A percentile compares a stretch with the other conserved stretches of the same genome.
These are phyloP conservation scores for Halteria grandinella DNA, from an alignment of 73 alveolate genomes.

Conservation along the genomic window DNA sequence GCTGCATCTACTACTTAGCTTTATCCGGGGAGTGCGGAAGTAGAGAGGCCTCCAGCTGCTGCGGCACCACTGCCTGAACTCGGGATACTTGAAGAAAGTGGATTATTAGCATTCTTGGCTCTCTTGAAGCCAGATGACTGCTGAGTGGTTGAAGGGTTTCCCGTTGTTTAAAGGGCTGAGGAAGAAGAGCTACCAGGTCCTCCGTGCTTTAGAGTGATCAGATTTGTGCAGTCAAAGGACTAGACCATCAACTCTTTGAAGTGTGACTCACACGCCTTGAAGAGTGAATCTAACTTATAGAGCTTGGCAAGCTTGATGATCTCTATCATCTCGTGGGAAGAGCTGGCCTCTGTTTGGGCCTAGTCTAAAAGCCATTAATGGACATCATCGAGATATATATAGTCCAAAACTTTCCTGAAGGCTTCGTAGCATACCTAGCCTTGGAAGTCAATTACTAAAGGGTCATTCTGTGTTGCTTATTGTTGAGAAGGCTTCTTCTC, in stretches of 20 bases:
- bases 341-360: conserved; percentile 41
- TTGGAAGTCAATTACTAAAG: conserved; percentile 9
- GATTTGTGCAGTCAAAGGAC: conserved; percentile 46
- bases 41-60: too few relatives aligned
- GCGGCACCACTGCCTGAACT: too few relatives aligned
- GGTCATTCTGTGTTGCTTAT: not conserved
- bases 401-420: conserved; percentile 66
- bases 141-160: too few relatives aligned
- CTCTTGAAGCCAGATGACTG: too few relatives aligned
- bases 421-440: conserved; percentile 51
- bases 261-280: conserved; percentile 60
- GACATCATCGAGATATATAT: conserved; percentile 70
- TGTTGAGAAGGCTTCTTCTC: not conserved
- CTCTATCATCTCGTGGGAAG: conserved; percentile 62
- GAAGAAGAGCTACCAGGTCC: not conserved
- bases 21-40: too few relatives aligned
- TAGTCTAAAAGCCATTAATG: too few relatives aligned
- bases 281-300: conserved; percentile 25
- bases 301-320: conserved; percentile 57
- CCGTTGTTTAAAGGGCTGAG: too few relatives aligned
- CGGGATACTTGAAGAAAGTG: too few relatives aligned
- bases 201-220: conserved; percentile 2
- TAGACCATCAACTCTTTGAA: conserved; percentile 57
- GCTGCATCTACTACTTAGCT: too few relatives aligned
- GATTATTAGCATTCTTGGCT: too few relatives aligned